phyloP scores from a whole-genome alignment of 305 asterid genomes.

The Fraxinus xanthoxyloides region DNA sequence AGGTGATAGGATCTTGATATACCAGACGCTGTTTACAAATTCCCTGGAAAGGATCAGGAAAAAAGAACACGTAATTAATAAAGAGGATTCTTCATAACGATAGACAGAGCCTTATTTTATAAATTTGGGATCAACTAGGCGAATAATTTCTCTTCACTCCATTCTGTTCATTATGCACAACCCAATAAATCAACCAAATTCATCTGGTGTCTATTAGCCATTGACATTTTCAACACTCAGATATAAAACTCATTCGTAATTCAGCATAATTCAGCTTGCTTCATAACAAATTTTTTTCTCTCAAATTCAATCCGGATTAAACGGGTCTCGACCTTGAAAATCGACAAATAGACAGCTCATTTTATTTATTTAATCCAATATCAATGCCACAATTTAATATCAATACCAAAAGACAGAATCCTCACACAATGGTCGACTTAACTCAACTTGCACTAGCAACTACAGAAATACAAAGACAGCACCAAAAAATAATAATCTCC shows the following conservation, averaged over 20 bases:
- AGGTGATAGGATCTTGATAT: conserved; percentile 90
- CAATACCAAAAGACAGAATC: not conserved
- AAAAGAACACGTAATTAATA: not conserved
- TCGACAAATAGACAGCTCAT: not conserved
- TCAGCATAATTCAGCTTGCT: not conserved
- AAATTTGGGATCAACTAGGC: not conserved
- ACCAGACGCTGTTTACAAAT: conserved; percentile 82
- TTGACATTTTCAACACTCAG: not conserved
- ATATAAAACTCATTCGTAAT: not conserved
- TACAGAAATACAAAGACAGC: not conserved
- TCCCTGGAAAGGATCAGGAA: conserved; percentile 48
- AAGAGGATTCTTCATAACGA: not conserved
- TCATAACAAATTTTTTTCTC: not conserved
- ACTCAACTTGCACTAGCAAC: not conserved
- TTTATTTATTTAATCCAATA: not conserved
- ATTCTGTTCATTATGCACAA: not conserved
- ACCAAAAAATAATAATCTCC: not conserved
- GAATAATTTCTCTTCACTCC: not conserved
- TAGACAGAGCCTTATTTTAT: not conserved
- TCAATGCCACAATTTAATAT: not conserved
- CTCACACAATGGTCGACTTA: not conserved
- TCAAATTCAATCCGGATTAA: not conserved
- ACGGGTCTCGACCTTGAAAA: not conserved
- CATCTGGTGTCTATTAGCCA: not conserved
- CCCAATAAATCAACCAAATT: not conserved